Conservation (phyloP, 768 basidiomycete species). For the Lentinula aciculospora region DNA sequence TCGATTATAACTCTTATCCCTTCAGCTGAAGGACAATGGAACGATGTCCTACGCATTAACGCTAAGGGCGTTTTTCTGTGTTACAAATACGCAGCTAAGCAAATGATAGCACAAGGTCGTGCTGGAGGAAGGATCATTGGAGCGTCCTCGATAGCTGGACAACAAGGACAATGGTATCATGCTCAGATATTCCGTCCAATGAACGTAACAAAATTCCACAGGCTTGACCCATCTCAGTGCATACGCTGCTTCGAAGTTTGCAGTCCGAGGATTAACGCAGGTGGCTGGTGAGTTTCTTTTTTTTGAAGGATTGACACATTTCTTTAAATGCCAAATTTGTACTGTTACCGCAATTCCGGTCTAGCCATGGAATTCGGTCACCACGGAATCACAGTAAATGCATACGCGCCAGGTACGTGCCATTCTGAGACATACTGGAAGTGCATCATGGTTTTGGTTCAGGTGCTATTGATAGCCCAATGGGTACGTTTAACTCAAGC, state of each 20-base stretch:
- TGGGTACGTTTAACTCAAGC: not conserved
- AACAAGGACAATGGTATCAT: conserved; percentile 15
- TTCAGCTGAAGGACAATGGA: conserved; percentile 13
- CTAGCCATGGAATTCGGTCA: conserved; percentile 24
- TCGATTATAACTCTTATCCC: not conserved
- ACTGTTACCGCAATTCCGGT: not conserved
- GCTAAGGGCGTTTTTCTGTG: conserved; percentile 23
- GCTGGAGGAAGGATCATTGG: conserved; percentile 29
- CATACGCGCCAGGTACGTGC: conserved; percentile 19
- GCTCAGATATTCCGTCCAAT: no score
- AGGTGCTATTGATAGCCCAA: not conserved
- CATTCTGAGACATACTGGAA: not conserved
- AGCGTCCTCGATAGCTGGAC: conserved; percentile 8
- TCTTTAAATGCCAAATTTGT: not conserved
- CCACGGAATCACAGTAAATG: conserved; percentile 22
- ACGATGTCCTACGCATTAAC: conserved; percentile 21
- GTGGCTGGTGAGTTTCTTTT: not conserved
- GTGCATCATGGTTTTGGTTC: not conserved
- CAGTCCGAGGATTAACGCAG: conserved; percentile 5
- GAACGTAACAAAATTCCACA: no score
- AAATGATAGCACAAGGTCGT: conserved; percentile 29
- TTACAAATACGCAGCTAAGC: conserved; percentile 24
- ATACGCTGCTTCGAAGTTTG: conserved; percentile 6
- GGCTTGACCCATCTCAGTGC: not conserved
- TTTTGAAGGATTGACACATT: not conserved